A percentile compares a stretch with the other conserved stretches of the same genome.
Conservation (phyloP, 2,329 filamentous ascomycete genomes). For the Exophiala sp. region DNA sequence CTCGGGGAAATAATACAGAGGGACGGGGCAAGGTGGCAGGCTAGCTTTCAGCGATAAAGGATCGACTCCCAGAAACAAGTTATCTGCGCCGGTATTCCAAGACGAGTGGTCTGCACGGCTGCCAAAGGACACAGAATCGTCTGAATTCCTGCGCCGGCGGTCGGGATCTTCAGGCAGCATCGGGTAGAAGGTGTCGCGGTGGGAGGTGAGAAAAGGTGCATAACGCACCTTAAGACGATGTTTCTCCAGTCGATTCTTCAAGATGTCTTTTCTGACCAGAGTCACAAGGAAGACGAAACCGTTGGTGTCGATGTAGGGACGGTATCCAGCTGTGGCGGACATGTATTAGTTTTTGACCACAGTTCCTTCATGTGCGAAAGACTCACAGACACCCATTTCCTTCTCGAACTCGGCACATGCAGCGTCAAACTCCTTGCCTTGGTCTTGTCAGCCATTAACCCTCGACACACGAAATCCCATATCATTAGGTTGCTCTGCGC, state of each 20-base stretch:
- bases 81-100: background rate
- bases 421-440: constrained; percentile 26
- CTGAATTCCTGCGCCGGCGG: background rate
- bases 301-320: constrained; percentile 57
- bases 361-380: too few relatives aligned
- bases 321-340: constrained; percentile 56
- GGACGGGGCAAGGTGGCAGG: constrained; percentile 14
- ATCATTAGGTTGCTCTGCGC: too few relatives aligned
- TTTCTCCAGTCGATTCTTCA: constrained; percentile 50
- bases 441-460: constrained; percentile 15
- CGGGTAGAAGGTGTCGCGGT: constrained; percentile 4
- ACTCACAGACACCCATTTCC: constrained; percentile 27
- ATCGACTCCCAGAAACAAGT: background rate
- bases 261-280: constrained; percentile 50
- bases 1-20: constrained; percentile 3
- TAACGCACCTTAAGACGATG: constrained; percentile 54
- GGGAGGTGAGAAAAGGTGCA: constrained; percentile 11
- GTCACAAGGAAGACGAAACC: constrained; percentile 60
- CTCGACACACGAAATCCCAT: too few relatives aligned
- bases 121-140: background rate
- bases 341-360: background rate
- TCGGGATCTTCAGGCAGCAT: constrained; percentile 6
- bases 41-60: background rate
- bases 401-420: constrained; percentile 23
- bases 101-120: background rate